Evolutionary conservation across 495 filamentous ascomycete species (phyloP).

Genomic region (Usnea hakonensis): DNA sequence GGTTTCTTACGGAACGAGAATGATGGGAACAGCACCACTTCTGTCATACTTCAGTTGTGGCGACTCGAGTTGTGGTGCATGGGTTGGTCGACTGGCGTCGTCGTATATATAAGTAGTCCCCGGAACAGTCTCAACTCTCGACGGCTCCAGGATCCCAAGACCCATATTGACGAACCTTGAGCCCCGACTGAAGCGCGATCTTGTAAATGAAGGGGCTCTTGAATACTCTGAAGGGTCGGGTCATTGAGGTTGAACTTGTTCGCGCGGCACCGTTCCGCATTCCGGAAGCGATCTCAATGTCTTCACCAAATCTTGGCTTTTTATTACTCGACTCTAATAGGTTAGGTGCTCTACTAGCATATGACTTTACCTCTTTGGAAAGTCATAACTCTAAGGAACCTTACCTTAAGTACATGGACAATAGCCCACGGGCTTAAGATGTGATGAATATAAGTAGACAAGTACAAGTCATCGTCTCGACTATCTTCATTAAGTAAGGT

Average conservation of each 20-base stretch:
- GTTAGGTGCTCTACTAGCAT: too few relatives aligned
- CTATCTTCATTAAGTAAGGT: too few relatives aligned
- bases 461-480: too few relatives aligned
- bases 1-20: slow-evolving; percentile 75
- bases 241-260: not conserved
- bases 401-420: too few relatives aligned
- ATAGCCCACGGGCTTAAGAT: too few relatives aligned
- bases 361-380: too few relatives aligned
- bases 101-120: slow-evolving; percentile 63
- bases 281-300: not conserved
- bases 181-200: not conserved
- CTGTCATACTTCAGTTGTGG: slow-evolving; percentile 63
- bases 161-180: slow-evolving; percentile 50
- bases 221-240: too few relatives aligned
- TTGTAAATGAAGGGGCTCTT: not conserved
- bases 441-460: too few relatives aligned
- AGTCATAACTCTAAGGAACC: too few relatives aligned
- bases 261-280: not conserved
- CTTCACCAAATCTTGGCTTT: not conserved
- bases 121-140: slow-evolving; percentile 57
- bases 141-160: slow-evolving; percentile 70
- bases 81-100: slow-evolving; percentile 39
- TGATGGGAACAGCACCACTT: slow-evolving; percentile 56
- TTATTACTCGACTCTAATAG: too few relatives aligned
- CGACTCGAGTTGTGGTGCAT: slow-evolving; percentile 30